Conservation (phyloP, 768 basidiomycete genomes). For the Favolaschia claudopus region DNA sequence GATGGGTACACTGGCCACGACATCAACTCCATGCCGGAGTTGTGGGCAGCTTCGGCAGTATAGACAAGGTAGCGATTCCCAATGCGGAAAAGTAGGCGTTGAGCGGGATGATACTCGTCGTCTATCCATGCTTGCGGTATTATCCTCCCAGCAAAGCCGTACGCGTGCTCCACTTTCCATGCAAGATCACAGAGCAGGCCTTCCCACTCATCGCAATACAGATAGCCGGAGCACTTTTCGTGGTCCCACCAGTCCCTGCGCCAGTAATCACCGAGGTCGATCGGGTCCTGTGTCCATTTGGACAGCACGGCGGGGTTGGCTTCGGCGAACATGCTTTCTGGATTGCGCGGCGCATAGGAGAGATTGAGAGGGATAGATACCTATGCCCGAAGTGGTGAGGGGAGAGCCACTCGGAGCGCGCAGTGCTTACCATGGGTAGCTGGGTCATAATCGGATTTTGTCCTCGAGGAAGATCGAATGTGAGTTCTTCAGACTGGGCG, state of each 20-base stretch:
- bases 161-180: conserved; percentile 10
- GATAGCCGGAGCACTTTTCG: not conserved
- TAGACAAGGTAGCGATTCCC: conserved; percentile 5
- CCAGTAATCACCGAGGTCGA: not conserved
- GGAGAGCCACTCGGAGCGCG: too few relatives aligned
- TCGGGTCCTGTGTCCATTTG: conserved; percentile 4
- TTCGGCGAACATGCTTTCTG: not conserved
- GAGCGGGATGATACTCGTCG: not conserved
- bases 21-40: not conserved
- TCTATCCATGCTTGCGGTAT: conserved; percentile 2
- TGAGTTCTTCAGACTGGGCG: not conserved
- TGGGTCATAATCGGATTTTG: not conserved
- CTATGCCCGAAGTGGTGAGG: not conserved
- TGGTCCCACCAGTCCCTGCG: not conserved
- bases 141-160: conserved; percentile 4
- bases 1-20: not conserved
- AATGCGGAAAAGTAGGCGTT: not conserved
- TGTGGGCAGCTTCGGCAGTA: too few relatives aligned
- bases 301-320: not conserved
- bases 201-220: not conserved
- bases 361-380: not conserved
- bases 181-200: not conserved
- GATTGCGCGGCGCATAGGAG: not conserved
- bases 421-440: not conserved
- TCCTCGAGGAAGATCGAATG: not conserved